Evolutionary conservation across 495 filamentous ascomycete species (phyloP), one percentile per base, ranked within the genome.

Genomic region (Aspergillus taichungensis): DNA sequence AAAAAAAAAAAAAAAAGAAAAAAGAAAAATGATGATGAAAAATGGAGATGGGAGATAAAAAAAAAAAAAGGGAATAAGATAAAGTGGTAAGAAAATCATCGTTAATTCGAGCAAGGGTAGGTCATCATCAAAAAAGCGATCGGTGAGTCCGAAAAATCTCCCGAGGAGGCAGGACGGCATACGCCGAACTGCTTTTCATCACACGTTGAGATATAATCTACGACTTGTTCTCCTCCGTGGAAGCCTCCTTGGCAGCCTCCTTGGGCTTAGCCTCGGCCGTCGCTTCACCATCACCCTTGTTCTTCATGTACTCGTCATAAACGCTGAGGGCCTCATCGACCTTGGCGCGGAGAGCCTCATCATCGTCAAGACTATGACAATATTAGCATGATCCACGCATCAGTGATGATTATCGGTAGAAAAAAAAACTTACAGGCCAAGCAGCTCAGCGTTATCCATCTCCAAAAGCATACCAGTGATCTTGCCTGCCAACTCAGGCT

Each of bases 381-480:
- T 0, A 41, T 57, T 66, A 62, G 62, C 55, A 59, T 37, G 34
- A 54, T 35, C 28, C 33, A 12, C 47, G 18, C 46, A 11, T 30
- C 43, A 8, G 13, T 32, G 29, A 14, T 5, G 31, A 40, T 30
- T 6, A 10, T 38, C 18, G 34, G 14, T 24, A 32, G n/a, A 18
- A 12, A 10, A 8, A 49, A 38, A 51, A 47, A 89, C 92, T 88
- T 82, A 98, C 92, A 99, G 76, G 65, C 84, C 84, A 58, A 99
- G 69, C 50, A 99, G 70, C 74, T 99, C 92, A 37, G 72, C 52
- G 62, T 96, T 96, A 51, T 96, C 92, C 92, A 99, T 99, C 78
- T 99, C 92, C 55, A 99, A 62, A 57, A 99, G 80, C 92, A 99
- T 99, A 67, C 92, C 92, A 48, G 92, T 99, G 60, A 99, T 96